Base-by-base conservation (phyloP, 495 filamentous ascomycete genomes). In the Coniosporium apollinis region DNA sequence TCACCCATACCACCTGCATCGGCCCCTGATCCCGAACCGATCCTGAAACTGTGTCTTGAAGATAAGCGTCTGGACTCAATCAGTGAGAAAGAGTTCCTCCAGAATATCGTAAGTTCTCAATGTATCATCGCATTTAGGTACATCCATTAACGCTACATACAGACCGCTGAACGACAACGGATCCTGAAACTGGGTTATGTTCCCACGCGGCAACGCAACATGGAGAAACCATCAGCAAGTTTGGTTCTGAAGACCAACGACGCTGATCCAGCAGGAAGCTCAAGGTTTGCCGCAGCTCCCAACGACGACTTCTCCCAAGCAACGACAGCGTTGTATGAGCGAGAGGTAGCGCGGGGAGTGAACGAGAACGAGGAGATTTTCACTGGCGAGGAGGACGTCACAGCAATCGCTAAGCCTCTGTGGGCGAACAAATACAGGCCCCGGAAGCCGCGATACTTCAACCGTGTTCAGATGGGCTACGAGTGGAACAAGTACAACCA, bases 401-500 rank as follows among this genome's bases (percentile, higher is more conserved):
- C 55, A 30, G 67, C 74, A 9, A 60, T 66, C 22, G 49, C 57
- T 1, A 75, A 72, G 41, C 74, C 82, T 3, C 70, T 74, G 44
- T 99, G 89, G 89, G 80, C 84, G 11, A 69, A 72, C 51, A 91
- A 92, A 55, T 79, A 94, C 50, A 73, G 85, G 11, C 87, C 91
- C 16, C 69, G 89, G 34, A 94, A 96, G 59, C 91, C 89, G 7
- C 70, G 82, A 20, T 96, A 96, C 59, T 96, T 99, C 67, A 96
- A 96, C 52, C 76, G 89, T 15, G 86, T 94, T 26, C 85, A 94
- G 57, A 96, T 94, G 82, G 89, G 89, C 26, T 99, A 94, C 57
- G 89, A 99, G 53, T 99, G 89, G 89, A 99, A 99, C 55, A 99
- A 99, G 52, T 99, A 99, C 65, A 99, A 99, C 48, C 89, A 99